Percentiles rank a stretch among this genome's conserved stretches.
Evolutionary conservation across 768 basidiomycete genomes (phyloP).

Genomic region (Termitomyces sp.): DNA sequence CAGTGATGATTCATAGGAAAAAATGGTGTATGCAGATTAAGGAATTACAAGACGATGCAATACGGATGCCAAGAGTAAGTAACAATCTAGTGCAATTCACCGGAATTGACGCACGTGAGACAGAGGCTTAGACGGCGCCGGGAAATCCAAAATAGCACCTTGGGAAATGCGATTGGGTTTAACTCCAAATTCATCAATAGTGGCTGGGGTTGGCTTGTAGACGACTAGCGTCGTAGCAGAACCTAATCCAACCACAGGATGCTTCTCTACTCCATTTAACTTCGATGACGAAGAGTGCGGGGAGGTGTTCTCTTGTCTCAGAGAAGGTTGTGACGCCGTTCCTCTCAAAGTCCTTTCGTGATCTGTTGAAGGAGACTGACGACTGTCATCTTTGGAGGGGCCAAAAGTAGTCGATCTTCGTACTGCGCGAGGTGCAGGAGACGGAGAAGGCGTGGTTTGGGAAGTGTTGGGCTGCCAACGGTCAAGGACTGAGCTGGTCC

Average conservation of each 20-base stretch:
- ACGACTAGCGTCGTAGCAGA: conserved; percentile 78
- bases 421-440: conserved; percentile 38
- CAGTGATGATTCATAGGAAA: conserved; percentile 10
- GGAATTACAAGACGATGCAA: conserved; percentile 18
- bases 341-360: conserved; percentile 12
- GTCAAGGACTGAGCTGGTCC: conserved; percentile 57
- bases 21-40: conserved; percentile 13
- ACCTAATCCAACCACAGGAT: conserved; percentile 45
- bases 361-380: conserved; percentile 5
- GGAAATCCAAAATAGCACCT: conserved; percentile 27
- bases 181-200: conserved; percentile 48
- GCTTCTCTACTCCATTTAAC: conserved; percentile 9
- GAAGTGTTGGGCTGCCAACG: conserved; percentile 55
- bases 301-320: conserved; percentile 8
- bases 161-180: conserved; percentile 24
- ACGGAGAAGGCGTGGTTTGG: conserved; percentile 28
- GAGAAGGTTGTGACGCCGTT: conserved; percentile 23
- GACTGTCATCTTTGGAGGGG: conserved; percentile 17
- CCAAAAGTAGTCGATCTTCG: conserved; percentile 38
- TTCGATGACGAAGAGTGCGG: conserved; percentile 5
- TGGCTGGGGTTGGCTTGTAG: conserved; percentile 44
- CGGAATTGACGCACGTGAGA: conserved; percentile 86
- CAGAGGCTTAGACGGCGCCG: conserved; percentile 56
- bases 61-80: conserved; percentile 30
- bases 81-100: conserved; percentile 50